Evolutionary conservation across 2,329 filamentous ascomycete genomes (phyloP), one percentile per base, ranked within the genome.

Genomic region (Sphaceloma murrayae): DNA sequence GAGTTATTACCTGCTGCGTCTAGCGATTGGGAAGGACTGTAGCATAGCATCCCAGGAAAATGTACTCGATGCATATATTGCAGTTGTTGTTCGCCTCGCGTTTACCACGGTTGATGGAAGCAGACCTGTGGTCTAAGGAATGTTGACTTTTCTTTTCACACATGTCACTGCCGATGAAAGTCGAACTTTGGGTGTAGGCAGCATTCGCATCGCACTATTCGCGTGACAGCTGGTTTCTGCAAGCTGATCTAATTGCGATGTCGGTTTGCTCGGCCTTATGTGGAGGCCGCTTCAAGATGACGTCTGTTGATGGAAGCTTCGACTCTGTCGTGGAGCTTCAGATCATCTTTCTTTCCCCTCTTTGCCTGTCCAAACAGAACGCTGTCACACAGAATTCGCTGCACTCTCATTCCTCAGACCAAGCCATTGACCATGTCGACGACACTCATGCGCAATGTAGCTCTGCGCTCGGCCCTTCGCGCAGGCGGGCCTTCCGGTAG

Each of bases 391-490:
- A n/a, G n/a, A n/a, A n/a, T n/a, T n/a, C n/a, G n/a, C n/a, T n/a
- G n/a, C n/a, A n/a, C n/a, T n/a, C n/a, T n/a, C n/a, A n/a, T n/a
- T n/a, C n/a, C n/a, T n/a, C n/a, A n/a, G n/a, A n/a, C n/a, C n/a
- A n/a, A n/a, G n/a, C n/a, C n/a, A 17, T 42, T 49, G 51, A 72
- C 17, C 59, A 94, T 94, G 86, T 79, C 85, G 60, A 70, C 81
- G 46, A 73, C 81, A 50, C 74, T 94, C 53, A 71, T 94, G 62
- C 81, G 85, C 60, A 78, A 77, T 53, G 74, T 75, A 51, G 73
- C 77, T 55, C 71, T 78, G 56, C 83, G 85, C 64, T 75, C 80
- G 52, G 80, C 81, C 57, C 72, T 89, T 50, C 77, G 84, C 58
- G 75, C 80, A 53, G 69, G 73, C 57, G 75, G 77, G 58, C 70